Evolutionary conservation across 2,329 filamentous ascomycete species (phyloP).

Genomic region (Aspergillus sp.): DNA sequence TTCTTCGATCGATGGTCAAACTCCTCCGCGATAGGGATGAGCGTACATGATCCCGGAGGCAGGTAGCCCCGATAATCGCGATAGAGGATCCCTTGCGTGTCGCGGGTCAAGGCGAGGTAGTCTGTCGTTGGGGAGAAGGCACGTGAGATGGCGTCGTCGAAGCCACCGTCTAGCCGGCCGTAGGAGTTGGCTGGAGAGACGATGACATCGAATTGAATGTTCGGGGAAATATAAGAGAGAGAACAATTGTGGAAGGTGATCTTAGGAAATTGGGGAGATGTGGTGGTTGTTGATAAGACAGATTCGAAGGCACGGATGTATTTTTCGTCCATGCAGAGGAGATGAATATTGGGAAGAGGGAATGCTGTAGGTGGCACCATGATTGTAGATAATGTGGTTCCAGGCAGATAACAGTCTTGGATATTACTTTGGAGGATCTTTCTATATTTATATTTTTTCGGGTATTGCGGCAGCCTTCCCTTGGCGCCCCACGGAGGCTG

Average conservation of each 20-base stretch:
- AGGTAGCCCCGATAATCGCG: slow-evolving; percentile 53
- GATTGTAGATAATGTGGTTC: no score
- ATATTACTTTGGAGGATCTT: no score
- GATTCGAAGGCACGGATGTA: slow-evolving; percentile 45
- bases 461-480: no score
- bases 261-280: slow-evolving; percentile 26
- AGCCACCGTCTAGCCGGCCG: slow-evolving; percentile 56
- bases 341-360: slow-evolving; percentile 43
- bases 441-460: no score
- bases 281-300: slow-evolving; percentile 35
- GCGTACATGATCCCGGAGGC: slow-evolving; percentile 54
- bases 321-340: slow-evolving; percentile 46
- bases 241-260: slow-evolving; percentile 36
- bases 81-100: slow-evolving; percentile 51
- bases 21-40: slow-evolving; percentile 49
- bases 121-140: slow-evolving; percentile 48
- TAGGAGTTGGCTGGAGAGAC: slow-evolving; percentile 60
- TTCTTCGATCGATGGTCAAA: slow-evolving; percentile 39
- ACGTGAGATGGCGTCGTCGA: slow-evolving; percentile 57
- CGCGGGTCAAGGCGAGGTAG: slow-evolving; percentile 52
- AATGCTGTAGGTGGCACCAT: no score
- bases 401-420: no score
- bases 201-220: slow-evolving; percentile 50
- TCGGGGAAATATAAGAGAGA: slow-evolving; percentile 42
- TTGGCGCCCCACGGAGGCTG: no score